Evolutionary conservation across 768 basidiomycete genomes (phyloP), one percentile per base, ranked within the genome.

Genomic region (Calocera viscosa): DNA sequence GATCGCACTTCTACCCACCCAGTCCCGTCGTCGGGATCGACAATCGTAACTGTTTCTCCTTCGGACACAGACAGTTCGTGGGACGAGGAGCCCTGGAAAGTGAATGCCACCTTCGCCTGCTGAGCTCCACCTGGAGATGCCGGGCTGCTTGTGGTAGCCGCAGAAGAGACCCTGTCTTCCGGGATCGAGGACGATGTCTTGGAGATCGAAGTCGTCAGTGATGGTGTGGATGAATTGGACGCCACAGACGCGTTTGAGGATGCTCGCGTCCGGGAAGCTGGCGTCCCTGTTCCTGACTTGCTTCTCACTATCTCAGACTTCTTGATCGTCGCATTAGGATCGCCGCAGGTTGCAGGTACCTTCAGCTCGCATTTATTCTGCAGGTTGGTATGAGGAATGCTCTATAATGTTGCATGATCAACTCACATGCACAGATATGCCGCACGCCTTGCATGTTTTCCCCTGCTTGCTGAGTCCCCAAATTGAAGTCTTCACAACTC

Each of bases 381-480:
- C 30, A 16, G 30, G 26, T 2, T 11, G 26, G 14, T 60, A 60
- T 11, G 10, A 16, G 16, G 49, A 8, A 24, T 19, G 43, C 16
- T 17, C 26, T 60, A 5, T 26, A 2, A 19, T 47, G 43, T 19
- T 19, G 5, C 8, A 47, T 8, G 7, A 3, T 47, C 7, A 8
- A 30, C 53, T 60, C 26, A 60, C 53, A 74, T 92, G 91, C 7
- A 92, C 90, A 22, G 87, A 86, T 64, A 92, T 75, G 1, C 87
- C 85, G 73, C 91, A 93, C 14, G 79, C 75, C 73, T 81, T 86
- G 78, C 91, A 92, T 5, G 87, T 90, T 77, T 91, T 92, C 35
- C 91, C 91, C 73, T 90, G 88, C 75, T 90, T 91, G 73, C 84
- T 88, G 49, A 92, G 78, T 10, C 91, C 91, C 90, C 91, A 92